Conservation (phyloP, 75 land plant species). For the Cupressus sempervirens region DNA sequence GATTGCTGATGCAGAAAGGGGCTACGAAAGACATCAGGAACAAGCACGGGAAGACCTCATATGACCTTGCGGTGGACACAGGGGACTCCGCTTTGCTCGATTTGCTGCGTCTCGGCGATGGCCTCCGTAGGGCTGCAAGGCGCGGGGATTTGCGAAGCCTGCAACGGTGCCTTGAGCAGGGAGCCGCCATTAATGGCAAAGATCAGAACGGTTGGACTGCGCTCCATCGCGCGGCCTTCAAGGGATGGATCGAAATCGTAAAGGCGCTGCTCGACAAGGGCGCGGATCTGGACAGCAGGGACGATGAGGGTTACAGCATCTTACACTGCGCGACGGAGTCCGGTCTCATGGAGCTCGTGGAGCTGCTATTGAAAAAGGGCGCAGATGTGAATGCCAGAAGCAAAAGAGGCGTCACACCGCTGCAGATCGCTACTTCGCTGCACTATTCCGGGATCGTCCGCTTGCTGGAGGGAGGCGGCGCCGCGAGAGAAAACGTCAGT, state of each 20-base stretch:
- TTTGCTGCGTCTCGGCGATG: conserved; percentile 19
- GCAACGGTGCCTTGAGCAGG: conserved; percentile 33
- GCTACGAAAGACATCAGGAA: conserved; percentile 23
- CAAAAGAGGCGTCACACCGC: conserved; percentile 31
- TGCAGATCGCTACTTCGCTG: conserved; percentile 30
- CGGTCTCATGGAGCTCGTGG: conserved; percentile 40
- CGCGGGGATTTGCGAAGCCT: conserved; percentile 33
- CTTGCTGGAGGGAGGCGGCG: conserved; percentile 27
- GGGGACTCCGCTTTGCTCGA: conserved; percentile 25
- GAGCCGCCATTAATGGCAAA: conserved; percentile 41
- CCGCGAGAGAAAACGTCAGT: conserved; percentile 4
- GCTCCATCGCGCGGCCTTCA: conserved; percentile 72
- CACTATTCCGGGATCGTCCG: conserved; percentile 29
- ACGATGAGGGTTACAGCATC: conserved; percentile 52
- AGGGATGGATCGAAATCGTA: conserved; percentile 45
- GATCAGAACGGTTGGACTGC: conserved; percentile 82
- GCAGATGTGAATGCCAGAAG: conserved; percentile 48
- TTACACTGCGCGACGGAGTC: conserved; percentile 53
- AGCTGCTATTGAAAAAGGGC: conserved; percentile 33
- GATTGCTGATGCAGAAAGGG: conserved; percentile 26
- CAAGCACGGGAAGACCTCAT: conserved; percentile 35
- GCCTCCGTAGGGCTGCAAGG: conserved; percentile 26
- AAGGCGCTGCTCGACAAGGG: conserved; percentile 32
- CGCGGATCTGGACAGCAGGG: conserved; percentile 36
- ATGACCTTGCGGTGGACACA: conserved; percentile 25